phyloP scores from a whole-genome alignment of 352 stramenopile genomes.

The Globisporangium cederbergense region DNA sequence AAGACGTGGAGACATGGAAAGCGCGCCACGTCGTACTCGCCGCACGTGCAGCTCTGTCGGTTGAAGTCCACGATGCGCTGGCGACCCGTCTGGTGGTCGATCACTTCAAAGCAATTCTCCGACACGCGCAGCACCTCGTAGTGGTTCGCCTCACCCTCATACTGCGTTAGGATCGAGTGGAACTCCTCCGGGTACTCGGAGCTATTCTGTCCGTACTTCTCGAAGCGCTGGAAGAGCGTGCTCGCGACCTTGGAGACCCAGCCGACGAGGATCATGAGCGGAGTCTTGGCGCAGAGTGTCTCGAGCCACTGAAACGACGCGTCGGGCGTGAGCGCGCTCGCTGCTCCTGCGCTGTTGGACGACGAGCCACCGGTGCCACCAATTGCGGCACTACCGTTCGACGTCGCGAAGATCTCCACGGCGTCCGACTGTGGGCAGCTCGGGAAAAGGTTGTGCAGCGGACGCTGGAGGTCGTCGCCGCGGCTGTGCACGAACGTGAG shows the following conservation, averaged over 20 bases:
- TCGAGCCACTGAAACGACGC: constrained; percentile 65
- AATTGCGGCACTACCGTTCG: not conserved
- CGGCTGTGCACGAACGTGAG: constrained; percentile 70
- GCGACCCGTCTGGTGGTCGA: constrained; percentile 56
- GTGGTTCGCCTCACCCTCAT: constrained; percentile 52
- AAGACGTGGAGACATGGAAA: constrained; percentile 83
- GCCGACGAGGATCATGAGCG: constrained; percentile 74
- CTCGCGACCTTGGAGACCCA: constrained; percentile 81
- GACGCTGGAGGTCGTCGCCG: constrained; percentile 43
- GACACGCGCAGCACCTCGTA: constrained; percentile 67
- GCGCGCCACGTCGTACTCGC: constrained; percentile 66
- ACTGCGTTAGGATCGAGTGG: constrained; percentile 55
- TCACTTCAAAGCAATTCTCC: constrained; percentile 75
- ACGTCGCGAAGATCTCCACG: constrained; percentile 51
- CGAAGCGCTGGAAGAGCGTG: constrained; percentile 68
- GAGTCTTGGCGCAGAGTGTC: constrained; percentile 53
- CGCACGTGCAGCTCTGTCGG: constrained; percentile 72
- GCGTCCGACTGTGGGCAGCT: constrained; percentile 52
- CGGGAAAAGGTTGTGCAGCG: constrained; percentile 43
- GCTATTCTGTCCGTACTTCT: constrained; percentile 67
- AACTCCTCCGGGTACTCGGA: constrained; percentile 78
- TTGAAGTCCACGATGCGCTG: constrained; percentile 73
- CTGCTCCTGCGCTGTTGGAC: not conserved
- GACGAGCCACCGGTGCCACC: not conserved
- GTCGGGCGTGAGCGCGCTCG: constrained; percentile 19